These are phyloP conservation scores for Penicillium cinerascens DNA, from an alignment of 495 filamentous ascomycete species.

Conservation along the genomic window DNA sequence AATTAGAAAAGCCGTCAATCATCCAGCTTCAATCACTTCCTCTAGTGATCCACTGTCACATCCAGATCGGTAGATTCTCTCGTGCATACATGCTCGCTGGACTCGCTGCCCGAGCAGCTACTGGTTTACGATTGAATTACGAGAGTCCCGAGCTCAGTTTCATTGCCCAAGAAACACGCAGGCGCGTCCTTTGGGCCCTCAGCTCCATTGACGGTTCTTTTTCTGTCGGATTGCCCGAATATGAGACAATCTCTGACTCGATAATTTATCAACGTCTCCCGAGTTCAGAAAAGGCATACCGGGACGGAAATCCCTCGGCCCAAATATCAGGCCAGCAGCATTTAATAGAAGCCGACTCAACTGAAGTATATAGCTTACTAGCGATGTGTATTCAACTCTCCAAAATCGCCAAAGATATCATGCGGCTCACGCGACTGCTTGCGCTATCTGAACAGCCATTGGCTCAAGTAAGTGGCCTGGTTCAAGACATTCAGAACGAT, in stretches of 20 bases:
- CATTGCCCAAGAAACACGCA: constrained; percentile 17
- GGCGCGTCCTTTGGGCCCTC: constrained; percentile 20
- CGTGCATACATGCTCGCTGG: constrained; percentile 21
- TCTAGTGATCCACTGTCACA: constrained; percentile 14
- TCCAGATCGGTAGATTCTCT: constrained; percentile 8
- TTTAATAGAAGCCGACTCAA: not conserved
- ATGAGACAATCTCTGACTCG: constrained; percentile 14
- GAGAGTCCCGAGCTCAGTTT: constrained; percentile 16
- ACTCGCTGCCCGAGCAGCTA: constrained; percentile 10
- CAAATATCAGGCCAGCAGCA: not conserved
- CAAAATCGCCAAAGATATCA: constrained; percentile 14
- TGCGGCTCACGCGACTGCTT: constrained; percentile 14
- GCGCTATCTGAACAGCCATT: constrained; percentile 11
- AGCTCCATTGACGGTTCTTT: constrained; percentile 13
- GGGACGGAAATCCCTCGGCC: not conserved
- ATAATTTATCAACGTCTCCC: constrained; percentile 21
- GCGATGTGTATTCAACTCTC: constrained; percentile 11
- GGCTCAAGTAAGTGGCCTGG: constrained; percentile 7
- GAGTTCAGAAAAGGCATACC: constrained; percentile 12
- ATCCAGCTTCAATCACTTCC: constrained; percentile 12
- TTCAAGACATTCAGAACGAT: constrained; percentile 15
- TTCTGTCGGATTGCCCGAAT: constrained; percentile 20
- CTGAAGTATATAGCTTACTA: not conserved
- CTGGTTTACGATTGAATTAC: constrained; percentile 17
- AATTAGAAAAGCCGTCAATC: constrained; percentile 13